These are phyloP conservation scores for Smithsoniella earleae DNA, from an alignment of 163 green algal species.

Conservation along the genomic window DNA sequence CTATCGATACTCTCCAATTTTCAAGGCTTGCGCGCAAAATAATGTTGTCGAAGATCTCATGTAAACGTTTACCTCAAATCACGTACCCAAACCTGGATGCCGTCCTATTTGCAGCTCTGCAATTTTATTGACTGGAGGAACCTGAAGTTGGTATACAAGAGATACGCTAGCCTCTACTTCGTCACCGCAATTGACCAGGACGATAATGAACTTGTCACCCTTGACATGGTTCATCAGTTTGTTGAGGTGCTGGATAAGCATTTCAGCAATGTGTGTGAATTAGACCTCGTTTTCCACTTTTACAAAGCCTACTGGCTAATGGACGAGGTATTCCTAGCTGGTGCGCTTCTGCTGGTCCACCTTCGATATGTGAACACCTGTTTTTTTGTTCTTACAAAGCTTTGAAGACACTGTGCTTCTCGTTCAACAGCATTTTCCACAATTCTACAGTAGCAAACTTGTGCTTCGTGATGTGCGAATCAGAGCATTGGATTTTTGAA, in stretches of 20 bases:
- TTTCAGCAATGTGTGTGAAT: slow-evolving; percentile 98
- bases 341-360: slow-evolving; percentile 32
- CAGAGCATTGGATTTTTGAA: too few species aligned
- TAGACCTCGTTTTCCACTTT: slow-evolving; percentile 99
- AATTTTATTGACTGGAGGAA: slow-evolving; percentile 94
- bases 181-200: slow-evolving; percentile 67
- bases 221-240: slow-evolving; percentile 94
- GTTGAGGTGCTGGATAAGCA: slow-evolving; percentile 65
- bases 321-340: slow-evolving; percentile 88
- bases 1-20: not conserved
- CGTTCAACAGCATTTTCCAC: not conserved
- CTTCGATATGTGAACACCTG: not conserved
- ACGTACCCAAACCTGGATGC: too few species aligned
- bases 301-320: slow-evolving; percentile 99
- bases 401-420: not conserved
- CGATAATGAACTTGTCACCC: slow-evolving; percentile 93
- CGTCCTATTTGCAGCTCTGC: slow-evolving; percentile 78
- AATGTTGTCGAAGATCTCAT: too few species aligned
- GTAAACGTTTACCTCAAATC: too few species aligned
- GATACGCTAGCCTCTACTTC: slow-evolving; percentile 98
- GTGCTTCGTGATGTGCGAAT: not conserved
- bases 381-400: not conserved
- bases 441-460: not conserved
- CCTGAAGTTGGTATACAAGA: slow-evolving; percentile 80
- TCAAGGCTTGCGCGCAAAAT: too few species aligned